These are phyloP conservation scores for Metroxylon sagu DNA, from an alignment of 176 grass and related monocot species.

Conservation along the genomic window DNA sequence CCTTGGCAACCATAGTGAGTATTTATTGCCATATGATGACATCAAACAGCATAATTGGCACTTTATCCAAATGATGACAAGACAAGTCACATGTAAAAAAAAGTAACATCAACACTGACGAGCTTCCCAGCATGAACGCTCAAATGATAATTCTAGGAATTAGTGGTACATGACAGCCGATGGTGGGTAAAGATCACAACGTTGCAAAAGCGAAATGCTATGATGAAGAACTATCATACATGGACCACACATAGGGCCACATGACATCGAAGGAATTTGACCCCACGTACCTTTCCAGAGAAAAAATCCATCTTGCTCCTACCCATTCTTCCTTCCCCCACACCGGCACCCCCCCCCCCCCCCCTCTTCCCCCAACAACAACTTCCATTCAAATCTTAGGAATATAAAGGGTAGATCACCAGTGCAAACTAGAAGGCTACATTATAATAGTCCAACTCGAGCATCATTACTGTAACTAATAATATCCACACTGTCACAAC, in stretches of 20 bases:
- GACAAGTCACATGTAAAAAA: background rate
- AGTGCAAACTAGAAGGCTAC: too few relatives aligned
- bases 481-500: background rate
- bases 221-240: conserved; percentile 52
- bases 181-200: conserved; percentile 77
- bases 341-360: too few relatives aligned
- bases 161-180: conserved; percentile 26
- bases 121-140: conserved; percentile 11
- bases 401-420: too few relatives aligned
- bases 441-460: too few relatives aligned
- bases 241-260: conserved; percentile 38
- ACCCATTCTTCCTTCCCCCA: too few relatives aligned
- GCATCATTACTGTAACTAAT: conserved; percentile 1
- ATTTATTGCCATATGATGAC: background rate
- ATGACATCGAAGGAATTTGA: conserved; percentile 25
- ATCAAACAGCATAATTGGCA: background rate
- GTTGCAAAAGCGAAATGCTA: conserved; percentile 61
- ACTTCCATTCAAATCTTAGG: too few relatives aligned
- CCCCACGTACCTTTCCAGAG: conserved; percentile 48
- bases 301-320: too few relatives aligned
- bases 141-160: background rate
- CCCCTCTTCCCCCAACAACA: too few relatives aligned
- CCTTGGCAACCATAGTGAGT: too few relatives aligned
- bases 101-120: background rate
- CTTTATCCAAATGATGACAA: conserved; percentile 11